Evolutionary conservation across 805 yeast genomes (phyloP), one percentile per base, ranked within the genome.

Genomic region (Saccharomycopsis vini): DNA sequence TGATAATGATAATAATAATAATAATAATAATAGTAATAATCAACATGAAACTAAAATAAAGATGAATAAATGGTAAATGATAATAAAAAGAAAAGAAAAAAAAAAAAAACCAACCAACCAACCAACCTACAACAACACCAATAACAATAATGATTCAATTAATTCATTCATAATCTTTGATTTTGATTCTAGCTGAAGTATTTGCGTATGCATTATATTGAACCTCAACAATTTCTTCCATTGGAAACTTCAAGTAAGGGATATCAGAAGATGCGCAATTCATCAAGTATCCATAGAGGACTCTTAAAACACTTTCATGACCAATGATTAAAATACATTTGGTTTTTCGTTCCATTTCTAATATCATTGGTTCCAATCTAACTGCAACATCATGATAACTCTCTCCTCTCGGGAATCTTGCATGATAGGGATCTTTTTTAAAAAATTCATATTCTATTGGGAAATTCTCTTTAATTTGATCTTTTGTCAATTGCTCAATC

Each of bases 351-450:
- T 92, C 99, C 78, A 92, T 81, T 61, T 92, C 97, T 59, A 92
- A 70, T 49, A 92, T 77, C 44, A 92, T 68, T 0, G 97, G 95
- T 62, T 92, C 98, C 64, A 92, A 74, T 54, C 95, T 78, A 30
- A 92, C 81, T 0, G 98, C 97, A 45, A 92, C 71, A 62, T 92
- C 99, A 62, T 92, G 98, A 58, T 88, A 92, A 40, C 94, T 84
- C 64, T 92, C 99, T 0, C 95, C 87, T 40, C 97, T 71, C 2
- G 95, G 85, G 58, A 75, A 92, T 47, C 98, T 70, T 58, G 82
- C 90, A 62, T 92, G 97, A 58, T 92, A 92, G 2, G 96, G 96
- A 59, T 90, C 97, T 47, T 68, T 62, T 45, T 63, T 44, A 57
- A 77, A 83, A 53, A 73, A 78, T 49, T 67, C 71, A 57, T 72